phyloP scores from a whole-genome alignment of 75 land plant species.

The Azolla pinnata region DNA sequence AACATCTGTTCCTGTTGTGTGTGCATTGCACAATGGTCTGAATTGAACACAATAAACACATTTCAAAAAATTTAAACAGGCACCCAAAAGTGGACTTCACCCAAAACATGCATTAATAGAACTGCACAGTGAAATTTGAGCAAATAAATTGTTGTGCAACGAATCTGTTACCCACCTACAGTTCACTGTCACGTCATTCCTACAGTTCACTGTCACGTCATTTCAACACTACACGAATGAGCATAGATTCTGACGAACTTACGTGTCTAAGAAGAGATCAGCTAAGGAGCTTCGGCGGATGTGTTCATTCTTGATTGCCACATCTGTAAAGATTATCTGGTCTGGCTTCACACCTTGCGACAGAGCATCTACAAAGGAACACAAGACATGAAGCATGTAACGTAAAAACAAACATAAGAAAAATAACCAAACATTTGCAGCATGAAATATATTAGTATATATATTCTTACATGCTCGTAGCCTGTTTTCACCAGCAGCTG shows the following conservation, averaged over 20 bases:
- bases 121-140: too few relatives aligned
- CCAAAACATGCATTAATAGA: too few relatives aligned
- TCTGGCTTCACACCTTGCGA: conserved; percentile 78
- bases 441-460: background rate
- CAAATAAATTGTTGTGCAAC: too few relatives aligned
- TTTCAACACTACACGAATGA: too few relatives aligned
- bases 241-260: conserved; percentile 13
- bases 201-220: too few relatives aligned
- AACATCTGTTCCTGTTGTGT: conserved; percentile 95
- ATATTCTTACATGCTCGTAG: conserved; percentile 76
- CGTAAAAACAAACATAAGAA: background rate
- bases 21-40: conserved; percentile 97
- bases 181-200: too few relatives aligned
- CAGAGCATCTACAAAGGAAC: conserved; percentile 57
- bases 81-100: too few relatives aligned
- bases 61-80: too few relatives aligned
- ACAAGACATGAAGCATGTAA: background rate
- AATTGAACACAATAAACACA: background rate
- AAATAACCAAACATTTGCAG: background rate
- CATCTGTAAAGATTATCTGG: conserved; percentile 97
- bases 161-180: too few relatives aligned
- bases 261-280: conserved; percentile 97
- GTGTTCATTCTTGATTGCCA: conserved; percentile 86
- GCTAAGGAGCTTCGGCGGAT: conserved; percentile 86
- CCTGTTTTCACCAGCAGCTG: conserved; percentile 94